phyloP scores from a whole-genome alignment of 352 stramenopile species.

The Aphanomyces cochlioides region DNA sequence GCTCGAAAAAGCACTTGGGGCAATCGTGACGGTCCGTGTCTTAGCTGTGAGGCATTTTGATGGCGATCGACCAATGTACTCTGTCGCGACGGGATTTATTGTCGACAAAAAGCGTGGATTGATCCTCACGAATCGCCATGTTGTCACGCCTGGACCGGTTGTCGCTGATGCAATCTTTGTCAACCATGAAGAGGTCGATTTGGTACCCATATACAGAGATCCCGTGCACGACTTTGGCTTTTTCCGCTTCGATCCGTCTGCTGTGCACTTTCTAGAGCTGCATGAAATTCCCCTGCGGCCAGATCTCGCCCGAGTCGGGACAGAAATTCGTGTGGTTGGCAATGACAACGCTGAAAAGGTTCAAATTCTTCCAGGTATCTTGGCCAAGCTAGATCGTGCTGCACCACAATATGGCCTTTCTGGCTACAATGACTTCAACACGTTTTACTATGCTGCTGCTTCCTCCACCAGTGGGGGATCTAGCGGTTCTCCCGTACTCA shows the following conservation, averaged over 20 bases:
- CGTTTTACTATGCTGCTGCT: conserved; percentile 88
- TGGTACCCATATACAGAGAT: conserved; percentile 86
- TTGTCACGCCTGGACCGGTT: conserved; percentile 83
- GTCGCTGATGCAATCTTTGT: conserved; percentile 90
- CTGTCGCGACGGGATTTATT: conserved; percentile 88
- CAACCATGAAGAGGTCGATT: conserved; percentile 91
- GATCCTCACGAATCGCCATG: conserved; percentile 91
- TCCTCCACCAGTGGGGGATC: conserved; percentile 84
- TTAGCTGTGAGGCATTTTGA: conserved; percentile 85
- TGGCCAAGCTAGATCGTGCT: conserved; percentile 88
- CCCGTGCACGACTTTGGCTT: conserved; percentile 93
- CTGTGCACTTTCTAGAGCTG: conserved; percentile 82
- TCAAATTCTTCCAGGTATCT: conserved; percentile 83
- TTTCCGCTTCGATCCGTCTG: conserved; percentile 82
- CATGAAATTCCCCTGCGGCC: conserved; percentile 83
- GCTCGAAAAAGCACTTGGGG: conserved; percentile 62
- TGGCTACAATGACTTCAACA: conserved; percentile 91
- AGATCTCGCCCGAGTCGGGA: conserved; percentile 81
- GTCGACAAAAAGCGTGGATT: conserved; percentile 84
- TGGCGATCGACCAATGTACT: conserved; percentile 78
- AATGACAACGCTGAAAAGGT: conserved; percentile 91
- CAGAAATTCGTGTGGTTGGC: conserved; percentile 88
- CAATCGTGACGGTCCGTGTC: conserved; percentile 83
- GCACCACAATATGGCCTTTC: conserved; percentile 80
- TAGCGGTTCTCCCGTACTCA: conserved; percentile 84